Base-by-base conservation (phyloP, 768 basidiomycete genomes). In the Rickenella mellea region DNA sequence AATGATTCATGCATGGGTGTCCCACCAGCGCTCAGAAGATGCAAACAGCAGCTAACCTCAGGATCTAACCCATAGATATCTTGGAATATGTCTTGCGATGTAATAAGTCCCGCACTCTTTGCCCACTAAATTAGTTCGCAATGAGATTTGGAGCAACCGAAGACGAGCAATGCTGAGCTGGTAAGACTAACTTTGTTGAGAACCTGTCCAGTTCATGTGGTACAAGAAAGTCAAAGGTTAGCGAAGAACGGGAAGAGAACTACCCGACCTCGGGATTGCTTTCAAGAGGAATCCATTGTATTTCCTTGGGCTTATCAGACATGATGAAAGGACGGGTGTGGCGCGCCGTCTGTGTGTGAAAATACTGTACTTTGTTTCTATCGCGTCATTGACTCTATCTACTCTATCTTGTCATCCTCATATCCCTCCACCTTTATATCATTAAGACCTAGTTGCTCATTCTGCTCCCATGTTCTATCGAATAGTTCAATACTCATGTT, bases 381-480 rank as follows among this genome's bases (percentile, higher is more conserved):
- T 41, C 17, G 14, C 12, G 40, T 41, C 39, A 20, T 43, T 8
- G 14, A 21, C 28, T 15, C 32, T 47, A 20, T 29, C 44, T 39
- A 11, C 29, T 20, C 41, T 22, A 45, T 35, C 6, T 42, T 43
- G n/a, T 55, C 62, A 22, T 60, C 47, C 50, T 77, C 78, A 53
- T 85, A 86, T 0, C 73, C 74, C 51, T 90, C 87, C 1, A 90
- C 83, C 51, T 80, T 79, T 58, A 91, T 91, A 52, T 90, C 88
- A 51, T 91, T 90, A 56, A 99, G 59, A 4, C 94, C 96, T 11
- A 98, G 68, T 39, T 91, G 89, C 57, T 98, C 96, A 52, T 99
- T 92, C 67, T 99, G 91, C 32, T 89, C 76, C 67, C 74, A 86
- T 3, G 78, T 78, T 38, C 96, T 70, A 29, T 92, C 86, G 55